phyloP scores from a whole-genome alignment of 2,329 filamentous ascomycete species.

The Trichophyton simii region DNA sequence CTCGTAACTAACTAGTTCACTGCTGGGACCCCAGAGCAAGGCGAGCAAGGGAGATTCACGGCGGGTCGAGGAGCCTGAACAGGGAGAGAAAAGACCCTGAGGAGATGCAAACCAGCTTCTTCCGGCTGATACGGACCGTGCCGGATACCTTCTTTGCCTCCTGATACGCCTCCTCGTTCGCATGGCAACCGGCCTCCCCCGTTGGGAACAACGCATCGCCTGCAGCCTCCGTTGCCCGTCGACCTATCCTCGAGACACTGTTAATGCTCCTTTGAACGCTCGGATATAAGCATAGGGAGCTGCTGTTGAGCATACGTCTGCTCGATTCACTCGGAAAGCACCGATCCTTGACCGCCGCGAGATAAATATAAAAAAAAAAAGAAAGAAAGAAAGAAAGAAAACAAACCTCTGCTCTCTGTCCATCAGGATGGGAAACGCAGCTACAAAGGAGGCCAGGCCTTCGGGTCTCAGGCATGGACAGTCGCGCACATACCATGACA shows the following conservation, averaged over 20 bases:
- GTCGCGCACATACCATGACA: slow-evolving; percentile 7
- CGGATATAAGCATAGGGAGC: no score
- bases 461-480: slow-evolving; percentile 10
- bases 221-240: background rate
- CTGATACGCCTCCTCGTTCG: background rate
- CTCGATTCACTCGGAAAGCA: no score
- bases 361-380: no score
- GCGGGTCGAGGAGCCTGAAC: background rate
- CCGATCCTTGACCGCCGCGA: no score
- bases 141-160: background rate
- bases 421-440: slow-evolving; percentile 34
- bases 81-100: background rate
- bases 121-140: background rate
- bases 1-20: no score
- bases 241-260: background rate
- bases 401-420: background rate
- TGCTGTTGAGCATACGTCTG: no score
- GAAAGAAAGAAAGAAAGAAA: no score
- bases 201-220: slow-evolving; percentile 2
- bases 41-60: background rate
- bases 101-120: background rate
- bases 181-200: slow-evolving; percentile 11
- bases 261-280: background rate
- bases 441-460: slow-evolving; percentile 35
- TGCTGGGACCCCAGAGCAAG: no score